Base-by-base conservation (phyloP, 768 basidiomycete genomes). In the Royoungia palumana region DNA sequence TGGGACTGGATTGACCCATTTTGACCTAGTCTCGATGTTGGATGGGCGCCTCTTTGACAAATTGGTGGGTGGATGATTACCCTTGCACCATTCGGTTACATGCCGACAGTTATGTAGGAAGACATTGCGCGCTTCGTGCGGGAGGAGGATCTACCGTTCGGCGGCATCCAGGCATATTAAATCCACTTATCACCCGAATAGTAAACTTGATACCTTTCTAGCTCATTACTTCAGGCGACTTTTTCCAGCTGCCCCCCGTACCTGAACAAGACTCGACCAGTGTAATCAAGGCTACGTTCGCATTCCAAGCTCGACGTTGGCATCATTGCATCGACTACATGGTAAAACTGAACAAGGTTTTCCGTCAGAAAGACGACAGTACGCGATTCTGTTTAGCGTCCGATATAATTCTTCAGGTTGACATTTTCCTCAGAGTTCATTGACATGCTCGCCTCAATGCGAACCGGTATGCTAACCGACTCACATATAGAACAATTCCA, bases 371-470 rank as follows among this genome's bases (percentile, higher is more conserved):
- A 39, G 83, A 88, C 57, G 70, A 76, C 39, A 64, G 80, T 79
- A 50, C 27, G 56, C 38, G 5, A 8, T 50, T 22, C 41, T 28
- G 13, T 28, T 24, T 3, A 2, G 44, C 6, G 25, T 11, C 13
- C 11, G 11, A 12, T 43, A 16, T 37, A n/a, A n/a, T n/a, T 13
- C 16, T 35, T 34, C 32, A n/a, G 24, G 35, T 22, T 38, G 20
- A 55, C 17, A 13, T 14, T 14, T 32, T 35, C 28, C 25, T 8
- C 60, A 93, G 93, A 77, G 39, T 97, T 99, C 61, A 80, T 99
- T 38, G 78, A 92, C 59, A 98, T 98, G 91, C 74, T 98, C 41
- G 97, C 97, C 62, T 94, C 96, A 60, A 97, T 98, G 94, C 82
- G 96, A 21, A 94, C 89, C 53, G 96, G 95, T 1, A 67, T 60